phyloP scores from a whole-genome alignment of 805 yeast genomes.

The Candida nanaspora region DNA sequence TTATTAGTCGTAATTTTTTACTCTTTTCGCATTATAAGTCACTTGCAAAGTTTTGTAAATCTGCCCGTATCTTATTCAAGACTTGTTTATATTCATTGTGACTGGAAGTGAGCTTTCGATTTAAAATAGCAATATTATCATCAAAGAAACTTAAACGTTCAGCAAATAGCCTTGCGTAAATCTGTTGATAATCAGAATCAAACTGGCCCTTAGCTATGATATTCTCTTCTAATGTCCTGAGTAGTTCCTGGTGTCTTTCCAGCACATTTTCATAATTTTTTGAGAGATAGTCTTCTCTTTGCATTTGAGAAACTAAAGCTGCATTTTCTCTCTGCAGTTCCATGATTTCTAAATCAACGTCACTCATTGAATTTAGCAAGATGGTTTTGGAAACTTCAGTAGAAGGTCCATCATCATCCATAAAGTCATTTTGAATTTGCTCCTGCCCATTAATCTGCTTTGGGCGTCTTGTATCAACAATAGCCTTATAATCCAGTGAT shows the following conservation, averaged over 20 bases:
- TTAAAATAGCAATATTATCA: conserved; percentile 7
- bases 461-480: too few relatives aligned
- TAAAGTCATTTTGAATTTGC: not conserved
- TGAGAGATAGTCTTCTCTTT: conserved; percentile 25
- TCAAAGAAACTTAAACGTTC: conserved; percentile 9
- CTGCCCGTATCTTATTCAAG: not conserved
- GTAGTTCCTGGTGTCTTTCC: conserved; percentile 20
- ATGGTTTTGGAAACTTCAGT: too few relatives aligned
- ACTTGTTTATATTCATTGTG: conserved; percentile 1
- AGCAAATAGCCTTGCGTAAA: conserved; percentile 9
- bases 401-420: not conserved
- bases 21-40: too few relatives aligned
- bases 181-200: conserved; percentile 12
- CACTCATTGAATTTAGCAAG: conserved; percentile 2
- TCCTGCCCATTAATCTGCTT: too few relatives aligned
- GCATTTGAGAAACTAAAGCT: conserved; percentile 21
- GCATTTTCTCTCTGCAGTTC: conserved; percentile 19
- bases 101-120: conserved; percentile 3
- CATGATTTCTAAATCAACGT: conserved; percentile 11
- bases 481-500: too few relatives aligned
- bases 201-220: conserved; percentile 10
- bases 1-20: too few relatives aligned
- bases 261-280: conserved; percentile 20
- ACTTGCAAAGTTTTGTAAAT: not conserved
- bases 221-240: conserved; percentile 13